Percentiles rank a stretch among this genome's conserved stretches.
Conservation (phyloP, 371 early-diverging fungal species). For the Rhizopus stolonifer region DNA sequence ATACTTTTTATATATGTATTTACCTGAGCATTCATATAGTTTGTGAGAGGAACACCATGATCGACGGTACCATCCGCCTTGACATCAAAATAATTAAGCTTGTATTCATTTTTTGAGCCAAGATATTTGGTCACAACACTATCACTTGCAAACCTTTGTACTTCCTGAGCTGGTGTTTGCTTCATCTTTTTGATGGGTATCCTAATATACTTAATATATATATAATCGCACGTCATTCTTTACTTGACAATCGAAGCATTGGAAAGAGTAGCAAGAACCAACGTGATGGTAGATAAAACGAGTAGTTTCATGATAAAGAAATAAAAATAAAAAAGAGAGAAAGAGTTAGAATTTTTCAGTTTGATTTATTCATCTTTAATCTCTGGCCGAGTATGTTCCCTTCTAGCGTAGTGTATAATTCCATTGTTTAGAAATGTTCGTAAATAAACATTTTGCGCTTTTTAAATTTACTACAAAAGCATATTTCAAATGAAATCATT, state of each 20-base stretch:
- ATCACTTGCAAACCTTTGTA: constrained; percentile 61
- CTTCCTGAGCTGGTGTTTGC: constrained; percentile 60
- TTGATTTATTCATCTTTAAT: no score
- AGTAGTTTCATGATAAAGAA: constrained; percentile 31
- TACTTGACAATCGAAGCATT: constrained; percentile 30
- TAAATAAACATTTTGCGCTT: no score
- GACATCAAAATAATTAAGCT: constrained; percentile 18
- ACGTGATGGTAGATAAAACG: constrained; percentile 25
- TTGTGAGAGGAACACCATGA: constrained; percentile 84
- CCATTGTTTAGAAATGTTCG: no score
- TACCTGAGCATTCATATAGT: constrained; percentile 95
- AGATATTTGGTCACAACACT: constrained; percentile 80
- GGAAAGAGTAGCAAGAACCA: constrained; percentile 21
- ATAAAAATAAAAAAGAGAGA: no score
- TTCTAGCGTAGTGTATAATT: no score
- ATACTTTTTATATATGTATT: background rate
- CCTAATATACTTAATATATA: constrained; percentile 30
- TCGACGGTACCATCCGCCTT: constrained; percentile 59
- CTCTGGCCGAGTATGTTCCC: no score
- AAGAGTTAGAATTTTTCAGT: no score
- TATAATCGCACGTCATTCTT: background rate
- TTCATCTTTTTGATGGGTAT: constrained; percentile 72
- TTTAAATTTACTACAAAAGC: no score
- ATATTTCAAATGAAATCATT: no score
- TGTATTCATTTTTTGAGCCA: constrained; percentile 47